These are phyloP conservation scores for Hypoxylon trugodes DNA, from an alignment of 495 filamentous ascomycete species.

Conservation along the genomic window DNA sequence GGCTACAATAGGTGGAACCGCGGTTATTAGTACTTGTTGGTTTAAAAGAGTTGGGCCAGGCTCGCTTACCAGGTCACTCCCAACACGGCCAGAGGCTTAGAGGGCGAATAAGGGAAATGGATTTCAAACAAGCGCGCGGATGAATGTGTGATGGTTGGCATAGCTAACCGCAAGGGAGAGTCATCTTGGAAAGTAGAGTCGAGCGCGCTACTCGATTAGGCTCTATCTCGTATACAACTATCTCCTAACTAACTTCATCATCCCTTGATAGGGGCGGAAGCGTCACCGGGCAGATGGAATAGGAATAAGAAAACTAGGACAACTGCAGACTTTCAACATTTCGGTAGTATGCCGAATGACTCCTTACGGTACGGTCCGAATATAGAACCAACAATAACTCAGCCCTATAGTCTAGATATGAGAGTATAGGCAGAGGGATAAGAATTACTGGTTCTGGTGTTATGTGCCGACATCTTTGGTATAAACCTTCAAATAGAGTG, in stretches of 20 bases:
- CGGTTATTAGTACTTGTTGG: constrained; percentile 30
- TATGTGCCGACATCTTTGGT: constrained; percentile 6
- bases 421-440: background rate
- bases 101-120: constrained; percentile 1
- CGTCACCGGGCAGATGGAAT: constrained; percentile 1
- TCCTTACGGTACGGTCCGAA: constrained; percentile 23
- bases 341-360: constrained; percentile 5
- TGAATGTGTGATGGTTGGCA: constrained; percentile 5
- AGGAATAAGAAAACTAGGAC: background rate
- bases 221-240: constrained; percentile 11
- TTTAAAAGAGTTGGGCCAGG: constrained; percentile 9
- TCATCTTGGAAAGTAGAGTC: constrained; percentile 14
- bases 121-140: constrained; percentile 31
- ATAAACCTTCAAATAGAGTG: constrained; percentile 29
- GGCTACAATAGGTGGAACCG: constrained; percentile 10
- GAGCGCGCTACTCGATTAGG: background rate
- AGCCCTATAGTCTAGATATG: constrained; percentile 26
- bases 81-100: constrained; percentile 11
- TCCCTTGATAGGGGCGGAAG: constrained; percentile 25
- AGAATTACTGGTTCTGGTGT: constrained; percentile 5
- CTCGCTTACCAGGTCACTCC: constrained; percentile 19
- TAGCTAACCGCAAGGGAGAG: background rate
- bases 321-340: background rate
- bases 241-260: constrained; percentile 2
- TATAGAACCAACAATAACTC: constrained; percentile 21